Evolutionary conservation across 441 rosid species (phyloP).

Genomic region (Eruca vesicaria): DNA sequence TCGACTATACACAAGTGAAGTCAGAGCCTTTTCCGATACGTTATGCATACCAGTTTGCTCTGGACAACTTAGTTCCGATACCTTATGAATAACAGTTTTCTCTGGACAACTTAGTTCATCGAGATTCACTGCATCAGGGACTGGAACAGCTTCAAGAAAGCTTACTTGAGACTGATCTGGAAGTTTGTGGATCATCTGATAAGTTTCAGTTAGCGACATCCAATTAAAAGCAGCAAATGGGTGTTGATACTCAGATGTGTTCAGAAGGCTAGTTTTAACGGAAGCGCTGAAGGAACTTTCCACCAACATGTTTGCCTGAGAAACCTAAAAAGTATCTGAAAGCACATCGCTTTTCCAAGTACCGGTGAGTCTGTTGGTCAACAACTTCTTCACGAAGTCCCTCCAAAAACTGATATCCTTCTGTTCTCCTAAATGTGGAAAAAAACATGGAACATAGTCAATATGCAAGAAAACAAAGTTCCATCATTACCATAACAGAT

Average conservation of each 20-base stretch:
- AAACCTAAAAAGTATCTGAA: constrained; percentile 12
- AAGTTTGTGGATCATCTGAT: constrained; percentile 1
- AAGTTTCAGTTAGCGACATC: constrained; percentile 37
- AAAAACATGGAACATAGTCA: constrained; percentile 25
- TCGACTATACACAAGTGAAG: constrained; percentile 57
- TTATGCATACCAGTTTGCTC: constrained; percentile 40
- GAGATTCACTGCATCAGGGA: constrained; percentile 36
- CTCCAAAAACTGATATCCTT: background rate
- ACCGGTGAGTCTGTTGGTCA: constrained; percentile 1
- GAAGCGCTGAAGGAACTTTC: constrained; percentile 42
- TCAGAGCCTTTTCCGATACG: constrained; percentile 38
- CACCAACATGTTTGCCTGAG: constrained; percentile 43
- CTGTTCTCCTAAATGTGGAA: constrained; percentile 12
- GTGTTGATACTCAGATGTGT: constrained; percentile 35
- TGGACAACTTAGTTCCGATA: constrained; percentile 44
- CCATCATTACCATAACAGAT: background rate
- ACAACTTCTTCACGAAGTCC: constrained; percentile 2
- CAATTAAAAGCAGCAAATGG: constrained; percentile 37
- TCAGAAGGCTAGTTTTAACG: constrained; percentile 40
- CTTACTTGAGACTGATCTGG: constrained; percentile 29
- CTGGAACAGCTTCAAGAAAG: constrained; percentile 38
- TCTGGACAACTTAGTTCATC: constrained; percentile 41
- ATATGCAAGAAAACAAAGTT: constrained; percentile 9
- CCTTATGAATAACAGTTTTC: constrained; percentile 40
- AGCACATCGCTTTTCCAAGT: constrained; percentile 33